Evolutionary conservation across 441 rosid species (phyloP).

Genomic region (Eruca vesicaria): DNA sequence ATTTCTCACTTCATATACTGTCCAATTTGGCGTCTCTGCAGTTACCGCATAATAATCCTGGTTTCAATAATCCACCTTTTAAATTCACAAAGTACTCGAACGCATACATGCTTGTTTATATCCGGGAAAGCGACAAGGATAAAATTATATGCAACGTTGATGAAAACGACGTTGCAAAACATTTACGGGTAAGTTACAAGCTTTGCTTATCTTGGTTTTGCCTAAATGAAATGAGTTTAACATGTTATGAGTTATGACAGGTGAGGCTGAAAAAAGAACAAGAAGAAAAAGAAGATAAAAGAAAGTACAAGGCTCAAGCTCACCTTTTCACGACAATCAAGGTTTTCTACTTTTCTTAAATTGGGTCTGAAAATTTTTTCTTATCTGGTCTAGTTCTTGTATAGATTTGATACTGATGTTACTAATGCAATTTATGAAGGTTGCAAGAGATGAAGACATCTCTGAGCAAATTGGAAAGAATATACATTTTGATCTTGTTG

Average conservation of each 20-base stretch:
- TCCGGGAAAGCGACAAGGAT: constrained; percentile 95
- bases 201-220: background rate
- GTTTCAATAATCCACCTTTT: constrained; percentile 84
- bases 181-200: constrained; percentile 63
- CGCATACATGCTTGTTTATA: constrained; percentile 98
- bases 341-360: constrained; percentile 35
- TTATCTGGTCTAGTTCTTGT: background rate
- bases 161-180: constrained; percentile 96
- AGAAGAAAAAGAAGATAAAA: constrained; percentile 86
- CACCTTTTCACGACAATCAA: constrained; percentile 91
- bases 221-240: constrained; percentile 15
- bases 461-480: constrained; percentile 84
- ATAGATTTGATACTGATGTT: constrained; percentile 12
- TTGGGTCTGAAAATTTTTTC: background rate
- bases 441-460: constrained; percentile 92
- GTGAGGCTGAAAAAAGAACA: constrained; percentile 91
- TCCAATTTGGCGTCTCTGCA: constrained; percentile 24
- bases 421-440: constrained; percentile 46
- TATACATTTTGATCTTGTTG: constrained; percentile 90
- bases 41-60: constrained; percentile 91
- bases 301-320: constrained; percentile 84
- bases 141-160: constrained; percentile 92
- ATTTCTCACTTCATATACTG: constrained; percentile 1
- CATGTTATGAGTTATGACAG: constrained; percentile 45
- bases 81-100: constrained; percentile 93